Evolutionary conservation across 2,329 filamentous ascomycete genomes (phyloP).

Genomic region (Zalaria sp.): DNA sequence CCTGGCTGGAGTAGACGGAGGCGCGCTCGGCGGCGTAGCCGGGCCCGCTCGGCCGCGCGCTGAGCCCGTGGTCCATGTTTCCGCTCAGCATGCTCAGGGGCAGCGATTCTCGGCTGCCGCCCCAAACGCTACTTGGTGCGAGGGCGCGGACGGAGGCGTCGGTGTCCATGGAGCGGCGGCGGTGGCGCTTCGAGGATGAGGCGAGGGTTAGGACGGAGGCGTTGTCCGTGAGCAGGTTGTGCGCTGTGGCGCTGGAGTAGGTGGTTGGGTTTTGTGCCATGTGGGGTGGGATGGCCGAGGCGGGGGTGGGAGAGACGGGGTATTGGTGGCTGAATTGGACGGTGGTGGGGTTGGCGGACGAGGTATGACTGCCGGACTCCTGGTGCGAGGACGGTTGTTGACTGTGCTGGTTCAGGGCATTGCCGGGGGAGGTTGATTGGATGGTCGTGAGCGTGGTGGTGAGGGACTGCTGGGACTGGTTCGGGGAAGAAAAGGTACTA

Average conservation of each 20-base stretch:
- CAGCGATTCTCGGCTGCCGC: conserved; percentile 65
- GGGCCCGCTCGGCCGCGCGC: conserved; percentile 27
- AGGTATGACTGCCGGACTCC: not conserved
- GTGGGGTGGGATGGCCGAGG: conserved; percentile 60
- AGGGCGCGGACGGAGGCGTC: conserved; percentile 74
- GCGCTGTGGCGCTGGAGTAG: conserved; percentile 65
- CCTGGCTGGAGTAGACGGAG: conserved; percentile 50
- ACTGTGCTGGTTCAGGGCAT: conserved; percentile 20
- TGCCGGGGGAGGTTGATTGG: conserved; percentile 55
- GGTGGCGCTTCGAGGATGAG: conserved; percentile 64
- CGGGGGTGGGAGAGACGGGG: conserved; percentile 29
- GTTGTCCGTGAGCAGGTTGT: conserved; percentile 71
- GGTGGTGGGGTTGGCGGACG: conserved; percentile 10
- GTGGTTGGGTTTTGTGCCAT: conserved; percentile 48
- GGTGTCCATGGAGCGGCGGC: conserved; percentile 69
- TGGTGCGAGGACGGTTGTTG: conserved; percentile 15
- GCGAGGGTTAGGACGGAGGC: conserved; percentile 75
- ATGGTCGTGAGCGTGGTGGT: conserved; percentile 79
- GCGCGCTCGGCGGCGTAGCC: conserved; percentile 46
- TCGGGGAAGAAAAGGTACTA: conserved; percentile 69
- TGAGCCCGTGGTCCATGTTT: conserved; percentile 40
- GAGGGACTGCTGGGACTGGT: conserved; percentile 65
- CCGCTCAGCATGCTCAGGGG: conserved; percentile 66
- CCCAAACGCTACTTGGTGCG: conserved; percentile 71
- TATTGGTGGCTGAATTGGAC: conserved; percentile 47